Percentiles rank a stretch among this genome's conserved stretches.
These are phyloP conservation scores for Lanmaoa rubissima DNA, from an alignment of 768 basidiomycete species.

Conservation along the genomic window DNA sequence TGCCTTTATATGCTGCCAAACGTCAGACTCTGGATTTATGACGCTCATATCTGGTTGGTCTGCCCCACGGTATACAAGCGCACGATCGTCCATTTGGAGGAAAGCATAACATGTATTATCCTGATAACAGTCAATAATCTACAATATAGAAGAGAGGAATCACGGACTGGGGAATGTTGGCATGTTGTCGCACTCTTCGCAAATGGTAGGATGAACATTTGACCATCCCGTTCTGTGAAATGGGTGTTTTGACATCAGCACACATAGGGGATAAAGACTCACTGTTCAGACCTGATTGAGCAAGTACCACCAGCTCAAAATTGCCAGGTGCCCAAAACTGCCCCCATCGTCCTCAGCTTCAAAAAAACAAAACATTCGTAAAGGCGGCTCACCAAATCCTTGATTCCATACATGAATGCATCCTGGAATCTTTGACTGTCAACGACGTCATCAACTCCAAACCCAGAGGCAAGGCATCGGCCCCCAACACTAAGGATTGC, in stretches of 20 bases:
- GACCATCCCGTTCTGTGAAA: slow-evolving; percentile 54
- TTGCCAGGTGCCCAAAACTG: slow-evolving; percentile 96
- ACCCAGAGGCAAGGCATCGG: slow-evolving; percentile 75
- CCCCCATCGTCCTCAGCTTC: background rate
- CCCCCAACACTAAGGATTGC: slow-evolving; percentile 89
- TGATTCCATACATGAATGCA: slow-evolving; percentile 80
- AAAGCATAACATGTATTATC: slow-evolving; percentile 97
- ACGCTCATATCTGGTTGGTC: slow-evolving; percentile 98
- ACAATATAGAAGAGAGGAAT: background rate
- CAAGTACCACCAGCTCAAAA: slow-evolving; percentile 80
- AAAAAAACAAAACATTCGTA: background rate
- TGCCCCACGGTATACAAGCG: slow-evolving; percentile 90
- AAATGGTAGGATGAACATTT: slow-evolving; percentile 85
- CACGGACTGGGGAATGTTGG: slow-evolving; percentile 83
- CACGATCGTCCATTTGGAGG: slow-evolving; percentile 92
- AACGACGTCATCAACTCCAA: slow-evolving; percentile 62
- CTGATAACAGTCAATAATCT: slow-evolving; percentile 38
- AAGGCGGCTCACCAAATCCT: slow-evolving; percentile 54
- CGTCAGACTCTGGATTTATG: slow-evolving; percentile 96
- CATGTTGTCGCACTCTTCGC: slow-evolving; percentile 92
- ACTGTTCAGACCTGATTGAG: slow-evolving; percentile 55
- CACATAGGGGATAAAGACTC: slow-evolving; percentile 14
- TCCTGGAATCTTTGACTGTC: slow-evolving; percentile 71
- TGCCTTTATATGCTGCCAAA: slow-evolving; percentile 97
- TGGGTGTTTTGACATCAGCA: background rate